These are phyloP conservation scores for Hemisphaericaspora xylofermentans DNA, from an alignment of 1,139 yeast genomes.

Conservation along the genomic window DNA sequence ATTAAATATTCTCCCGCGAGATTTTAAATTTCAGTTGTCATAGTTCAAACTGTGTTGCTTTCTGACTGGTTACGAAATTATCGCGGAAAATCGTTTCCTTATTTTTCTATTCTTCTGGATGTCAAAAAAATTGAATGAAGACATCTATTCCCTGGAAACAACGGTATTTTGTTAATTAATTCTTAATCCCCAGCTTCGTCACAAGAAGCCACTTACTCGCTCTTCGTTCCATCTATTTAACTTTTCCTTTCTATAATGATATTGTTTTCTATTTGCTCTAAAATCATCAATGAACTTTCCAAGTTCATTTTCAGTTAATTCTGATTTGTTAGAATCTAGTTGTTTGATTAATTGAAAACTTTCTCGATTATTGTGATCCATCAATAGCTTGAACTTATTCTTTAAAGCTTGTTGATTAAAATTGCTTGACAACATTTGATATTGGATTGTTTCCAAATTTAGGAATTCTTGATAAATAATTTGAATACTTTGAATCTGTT, in stretches of 20 bases:
- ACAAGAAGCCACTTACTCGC: constrained; percentile 54
- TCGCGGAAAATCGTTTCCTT: too few species aligned
- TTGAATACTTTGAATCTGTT: constrained; percentile 27
- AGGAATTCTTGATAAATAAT: constrained; percentile 32
- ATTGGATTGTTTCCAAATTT: constrained; percentile 39
- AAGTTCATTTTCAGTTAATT: constrained; percentile 17
- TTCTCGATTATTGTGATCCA: constrained; percentile 24
- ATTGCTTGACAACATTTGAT: constrained; percentile 39
- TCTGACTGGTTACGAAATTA: too few species aligned
- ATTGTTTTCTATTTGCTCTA: constrained; percentile 43
- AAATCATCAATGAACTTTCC: constrained; percentile 44
- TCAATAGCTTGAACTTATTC: constrained; percentile 27
- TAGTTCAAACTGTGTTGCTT: too few species aligned
- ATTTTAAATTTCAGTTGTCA: too few species aligned
- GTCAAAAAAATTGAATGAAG: too few species aligned
- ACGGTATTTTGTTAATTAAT: background rate
- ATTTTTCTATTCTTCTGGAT: too few species aligned
- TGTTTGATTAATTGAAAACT: constrained; percentile 20
- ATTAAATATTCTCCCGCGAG: too few species aligned
- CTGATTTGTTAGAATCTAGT: constrained; percentile 2
- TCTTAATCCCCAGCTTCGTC: background rate
- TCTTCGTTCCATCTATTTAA: constrained; percentile 65
- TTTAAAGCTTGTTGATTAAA: constrained; percentile 35
- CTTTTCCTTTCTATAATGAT: constrained; percentile 58
- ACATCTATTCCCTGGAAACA: too few species aligned